These are phyloP conservation scores for Alternaria tenuissima DNA, from an alignment of 2,329 filamentous ascomycete genomes.

Conservation along the genomic window DNA sequence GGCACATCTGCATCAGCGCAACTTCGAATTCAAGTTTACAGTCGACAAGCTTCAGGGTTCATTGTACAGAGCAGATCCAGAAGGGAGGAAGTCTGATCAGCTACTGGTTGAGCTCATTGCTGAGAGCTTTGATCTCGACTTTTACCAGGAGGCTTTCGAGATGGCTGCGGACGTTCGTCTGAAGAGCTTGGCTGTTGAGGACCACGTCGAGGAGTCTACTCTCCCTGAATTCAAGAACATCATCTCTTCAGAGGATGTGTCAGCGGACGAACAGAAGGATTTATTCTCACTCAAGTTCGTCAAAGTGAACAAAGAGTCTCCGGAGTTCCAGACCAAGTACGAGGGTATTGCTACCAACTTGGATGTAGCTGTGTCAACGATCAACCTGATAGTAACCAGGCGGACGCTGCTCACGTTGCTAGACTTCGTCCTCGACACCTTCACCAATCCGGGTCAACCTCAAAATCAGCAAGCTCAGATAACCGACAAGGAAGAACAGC, in stretches of 20 bases:
- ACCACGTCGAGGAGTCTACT: slow-evolving; percentile 89
- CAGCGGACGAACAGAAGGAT: slow-evolving; percentile 75
- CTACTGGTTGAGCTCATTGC: slow-evolving; percentile 91
- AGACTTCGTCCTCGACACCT: slow-evolving; percentile 93
- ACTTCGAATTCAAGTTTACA: slow-evolving; percentile 96
- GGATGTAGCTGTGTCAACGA: slow-evolving; percentile 89
- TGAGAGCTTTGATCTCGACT: slow-evolving; percentile 85
- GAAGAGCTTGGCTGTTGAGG: slow-evolving; percentile 86
- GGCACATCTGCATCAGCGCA: slow-evolving; percentile 79
- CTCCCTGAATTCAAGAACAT: slow-evolving; percentile 95
- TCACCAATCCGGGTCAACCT: slow-evolving; percentile 70
- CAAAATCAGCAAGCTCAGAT: slow-evolving; percentile 47
- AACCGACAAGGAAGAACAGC: slow-evolving; percentile 41
- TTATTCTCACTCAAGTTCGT: slow-evolving; percentile 89
- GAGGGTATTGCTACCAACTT: slow-evolving; percentile 95
- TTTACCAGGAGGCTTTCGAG: slow-evolving; percentile 87
- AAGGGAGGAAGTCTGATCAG: slow-evolving; percentile 76
- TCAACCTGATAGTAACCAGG: slow-evolving; percentile 93
- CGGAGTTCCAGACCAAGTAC: slow-evolving; percentile 90
- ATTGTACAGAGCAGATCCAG: slow-evolving; percentile 84
- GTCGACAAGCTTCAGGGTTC: slow-evolving; percentile 95
- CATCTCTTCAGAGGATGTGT: slow-evolving; percentile 84
- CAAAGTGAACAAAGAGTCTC: slow-evolving; percentile 87
- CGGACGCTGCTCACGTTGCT: slow-evolving; percentile 90
- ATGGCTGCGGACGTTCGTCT: slow-evolving; percentile 93